Conservation (phyloP, 208 protist genomes). For the Entamoeba dispar region DNA sequence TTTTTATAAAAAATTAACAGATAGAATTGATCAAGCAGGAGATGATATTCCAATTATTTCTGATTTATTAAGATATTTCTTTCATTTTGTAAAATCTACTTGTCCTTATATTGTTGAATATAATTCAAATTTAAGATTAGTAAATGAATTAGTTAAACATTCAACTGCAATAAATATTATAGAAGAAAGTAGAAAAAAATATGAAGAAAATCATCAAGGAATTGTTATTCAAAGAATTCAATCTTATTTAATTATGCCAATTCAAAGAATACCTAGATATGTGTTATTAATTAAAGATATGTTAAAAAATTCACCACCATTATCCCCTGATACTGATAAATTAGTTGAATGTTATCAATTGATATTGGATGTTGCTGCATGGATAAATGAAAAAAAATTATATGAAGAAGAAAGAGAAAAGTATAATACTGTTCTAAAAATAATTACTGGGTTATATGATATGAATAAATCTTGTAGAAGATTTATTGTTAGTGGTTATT, state of each 20-base stretch:
- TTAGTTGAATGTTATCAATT: background rate
- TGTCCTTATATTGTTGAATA: background rate
- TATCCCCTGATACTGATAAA: background rate
- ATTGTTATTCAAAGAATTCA: background rate
- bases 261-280: background rate
- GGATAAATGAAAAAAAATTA: background rate
- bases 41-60: background rate
- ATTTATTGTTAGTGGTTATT: background rate
- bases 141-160: background rate
- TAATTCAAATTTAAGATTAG: background rate
- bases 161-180: background rate
- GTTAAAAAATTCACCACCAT: background rate
- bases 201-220: background rate
- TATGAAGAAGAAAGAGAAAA: background rate
- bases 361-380: background rate
- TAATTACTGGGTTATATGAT: background rate
- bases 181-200: background rate
- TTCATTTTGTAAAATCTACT: background rate
- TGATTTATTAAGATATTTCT: background rate
- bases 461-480: background rate
- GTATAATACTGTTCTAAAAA: background rate
- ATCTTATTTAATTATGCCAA: background rate
- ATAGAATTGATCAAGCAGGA: background rate
- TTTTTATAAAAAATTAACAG: background rate
- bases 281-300: background rate